A percentile compares a stretch with the other conserved stretches of the same genome.
These are phyloP conservation scores for Diaporthe eres DNA, from an alignment of 2,329 filamentous ascomycete genomes.

Conservation along the genomic window DNA sequence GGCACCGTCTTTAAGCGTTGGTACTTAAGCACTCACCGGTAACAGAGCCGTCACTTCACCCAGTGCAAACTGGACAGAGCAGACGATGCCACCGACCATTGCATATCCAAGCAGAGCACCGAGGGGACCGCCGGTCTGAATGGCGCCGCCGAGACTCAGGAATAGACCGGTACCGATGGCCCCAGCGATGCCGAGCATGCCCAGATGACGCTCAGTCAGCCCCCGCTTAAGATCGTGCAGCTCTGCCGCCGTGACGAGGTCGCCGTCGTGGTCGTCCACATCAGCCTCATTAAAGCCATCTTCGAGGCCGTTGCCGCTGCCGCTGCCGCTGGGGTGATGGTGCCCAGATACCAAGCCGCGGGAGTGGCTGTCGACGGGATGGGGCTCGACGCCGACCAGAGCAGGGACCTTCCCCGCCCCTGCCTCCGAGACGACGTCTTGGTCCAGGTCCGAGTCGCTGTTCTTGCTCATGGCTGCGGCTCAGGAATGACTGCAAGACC, in stretches of 20 bases:
- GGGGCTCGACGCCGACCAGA: constrained; percentile 29
- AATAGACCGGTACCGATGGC: constrained; percentile 74
- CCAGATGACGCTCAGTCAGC: constrained; percentile 69
- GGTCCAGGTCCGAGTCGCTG: constrained; percentile 35
- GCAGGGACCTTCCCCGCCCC: constrained; percentile 26
- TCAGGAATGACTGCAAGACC: background rate
- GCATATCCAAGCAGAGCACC: constrained; percentile 66
- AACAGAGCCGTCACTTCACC: constrained; percentile 73
- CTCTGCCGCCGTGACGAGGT: constrained; percentile 64
- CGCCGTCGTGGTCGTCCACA: constrained; percentile 51
- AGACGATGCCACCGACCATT: constrained; percentile 70
- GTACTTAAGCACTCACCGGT: constrained; percentile 54
- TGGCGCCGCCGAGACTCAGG: constrained; percentile 69
- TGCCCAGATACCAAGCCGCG: constrained; percentile 21
- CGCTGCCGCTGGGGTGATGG: background rate
- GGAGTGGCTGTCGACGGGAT: constrained; percentile 4
- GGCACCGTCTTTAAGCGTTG: background rate
- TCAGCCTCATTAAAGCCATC: background rate
- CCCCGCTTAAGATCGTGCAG: constrained; percentile 62
- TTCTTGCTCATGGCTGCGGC: constrained; percentile 31
- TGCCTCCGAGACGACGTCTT: background rate
- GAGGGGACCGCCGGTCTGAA: constrained; percentile 64
- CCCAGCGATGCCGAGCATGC: constrained; percentile 74
- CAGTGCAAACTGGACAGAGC: constrained; percentile 70
- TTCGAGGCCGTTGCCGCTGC: background rate